A percentile compares a stretch with the other conserved stretches of the same genome.
Conservation (phyloP, 1,284 basidiomycete species). For the Apiotrichum mycotoxinovorans region DNA sequence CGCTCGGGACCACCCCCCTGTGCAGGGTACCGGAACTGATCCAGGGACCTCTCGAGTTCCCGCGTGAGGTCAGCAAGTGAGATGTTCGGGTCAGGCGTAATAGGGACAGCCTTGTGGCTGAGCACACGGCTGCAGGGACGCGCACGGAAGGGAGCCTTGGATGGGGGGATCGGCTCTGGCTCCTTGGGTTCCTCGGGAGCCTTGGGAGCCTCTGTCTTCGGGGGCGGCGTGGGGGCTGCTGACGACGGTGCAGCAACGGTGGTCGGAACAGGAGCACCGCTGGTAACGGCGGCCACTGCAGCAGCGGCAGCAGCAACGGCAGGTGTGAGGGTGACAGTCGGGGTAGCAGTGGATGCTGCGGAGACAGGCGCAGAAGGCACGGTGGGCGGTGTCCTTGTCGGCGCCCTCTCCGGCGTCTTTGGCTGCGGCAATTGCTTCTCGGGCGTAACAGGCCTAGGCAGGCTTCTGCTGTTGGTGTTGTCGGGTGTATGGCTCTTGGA, state of each 20-base stretch:
- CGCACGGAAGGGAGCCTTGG: conserved; percentile 18
- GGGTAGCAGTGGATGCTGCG: background rate
- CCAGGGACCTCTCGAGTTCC: conserved; percentile 31
- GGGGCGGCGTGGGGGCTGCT: background rate
- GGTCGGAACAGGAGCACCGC: background rate
- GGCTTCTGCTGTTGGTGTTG: background rate
- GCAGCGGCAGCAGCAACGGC: background rate
- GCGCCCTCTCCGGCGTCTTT: background rate
- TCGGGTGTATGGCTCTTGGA: background rate
- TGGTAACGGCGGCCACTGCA: background rate
- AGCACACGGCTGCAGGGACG: conserved; percentile 7
- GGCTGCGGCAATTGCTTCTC: background rate
- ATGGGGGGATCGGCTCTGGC: conserved; percentile 11
- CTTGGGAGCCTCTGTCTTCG: conserved; percentile 13
- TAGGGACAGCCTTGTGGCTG: conserved; percentile 11
- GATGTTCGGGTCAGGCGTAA: conserved; percentile 27
- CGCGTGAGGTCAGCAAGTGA: conserved; percentile 23
- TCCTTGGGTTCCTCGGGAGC: conserved; percentile 15
- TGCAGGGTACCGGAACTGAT: conserved; percentile 33
- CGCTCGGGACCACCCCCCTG: conserved; percentile 38
- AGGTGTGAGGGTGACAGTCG: conserved; percentile 1
- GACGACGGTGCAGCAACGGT: background rate
- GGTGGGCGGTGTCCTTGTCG: background rate
- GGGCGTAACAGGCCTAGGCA: background rate
- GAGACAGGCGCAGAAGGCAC: background rate